These are phyloP conservation scores for Hansenula sp. DNA, from an alignment of 1,139 yeast genomes.

Conservation along the genomic window DNA sequence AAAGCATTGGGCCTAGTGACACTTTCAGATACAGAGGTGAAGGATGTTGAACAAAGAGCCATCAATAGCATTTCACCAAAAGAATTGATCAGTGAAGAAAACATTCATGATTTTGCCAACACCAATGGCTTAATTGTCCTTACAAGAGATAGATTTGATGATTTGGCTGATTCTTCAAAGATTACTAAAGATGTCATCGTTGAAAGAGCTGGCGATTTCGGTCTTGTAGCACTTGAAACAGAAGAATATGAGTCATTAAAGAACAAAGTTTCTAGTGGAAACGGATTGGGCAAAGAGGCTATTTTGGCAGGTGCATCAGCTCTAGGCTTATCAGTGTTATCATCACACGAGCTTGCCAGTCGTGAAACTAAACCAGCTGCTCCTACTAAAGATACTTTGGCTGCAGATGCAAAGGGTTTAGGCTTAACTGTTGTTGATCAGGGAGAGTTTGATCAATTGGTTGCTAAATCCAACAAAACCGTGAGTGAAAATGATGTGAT, in stretches of 20 bases:
- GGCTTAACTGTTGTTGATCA: constrained; percentile 26
- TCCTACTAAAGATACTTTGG: constrained; percentile 14
- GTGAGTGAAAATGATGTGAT: constrained; percentile 11
- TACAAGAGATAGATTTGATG: constrained; percentile 17
- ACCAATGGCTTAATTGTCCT: constrained; percentile 32
- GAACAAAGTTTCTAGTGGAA: constrained; percentile 4
- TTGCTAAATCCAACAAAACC: constrained; percentile 9
- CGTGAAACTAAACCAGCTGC: not conserved
- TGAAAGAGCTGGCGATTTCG: constrained; percentile 12
- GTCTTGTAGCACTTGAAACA: constrained; percentile 14
- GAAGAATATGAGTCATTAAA: constrained; percentile 15
- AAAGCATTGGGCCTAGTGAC: constrained; percentile 7
- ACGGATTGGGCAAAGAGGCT: constrained; percentile 14
- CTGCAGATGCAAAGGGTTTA: constrained; percentile 19
- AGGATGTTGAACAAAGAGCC: constrained; percentile 4
- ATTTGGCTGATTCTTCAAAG: constrained; percentile 9
- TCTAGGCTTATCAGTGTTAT: not conserved
- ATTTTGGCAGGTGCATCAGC: constrained; percentile 1
- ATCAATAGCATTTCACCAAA: constrained; percentile 4
- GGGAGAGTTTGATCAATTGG: constrained; percentile 19
- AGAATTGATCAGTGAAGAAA: constrained; percentile 6
- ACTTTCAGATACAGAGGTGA: constrained; percentile 5
- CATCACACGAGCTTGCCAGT: not conserved
- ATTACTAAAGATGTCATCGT: constrained; percentile 18
- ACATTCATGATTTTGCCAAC: constrained; percentile 23